A percentile compares a stretch with the other conserved stretches of the same genome.
Conservation (phyloP, 768 basidiomycete species). For the Pulveroboletus sp. region DNA sequence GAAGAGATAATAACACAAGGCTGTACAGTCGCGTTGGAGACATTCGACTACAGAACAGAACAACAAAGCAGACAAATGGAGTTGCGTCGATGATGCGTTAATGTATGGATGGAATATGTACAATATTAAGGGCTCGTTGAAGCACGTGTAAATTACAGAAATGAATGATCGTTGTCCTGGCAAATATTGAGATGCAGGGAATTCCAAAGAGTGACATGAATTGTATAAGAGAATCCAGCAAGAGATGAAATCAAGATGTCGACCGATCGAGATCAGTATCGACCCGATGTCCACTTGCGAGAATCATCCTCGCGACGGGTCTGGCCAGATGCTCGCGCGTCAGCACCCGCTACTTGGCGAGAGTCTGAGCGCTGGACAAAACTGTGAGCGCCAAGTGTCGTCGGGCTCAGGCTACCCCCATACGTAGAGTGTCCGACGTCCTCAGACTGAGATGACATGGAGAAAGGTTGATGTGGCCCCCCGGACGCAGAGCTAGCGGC, state of each 20-base stretch:
- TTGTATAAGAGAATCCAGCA: conserved; percentile 30
- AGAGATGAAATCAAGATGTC: conserved; percentile 33
- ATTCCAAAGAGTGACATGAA: conserved; percentile 33
- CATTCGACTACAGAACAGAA: conserved; percentile 22
- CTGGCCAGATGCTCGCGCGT: conserved; percentile 19
- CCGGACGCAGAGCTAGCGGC: conserved; percentile 41
- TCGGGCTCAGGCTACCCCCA: conserved; percentile 30
- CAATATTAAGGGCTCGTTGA: conserved; percentile 32
- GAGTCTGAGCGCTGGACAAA: conserved; percentile 42
- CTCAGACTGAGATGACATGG: conserved; percentile 34
- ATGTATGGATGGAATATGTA: conserved; percentile 32
- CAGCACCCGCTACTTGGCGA: conserved; percentile 32
- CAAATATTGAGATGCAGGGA: conserved; percentile 30
- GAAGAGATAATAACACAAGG: conserved; percentile 16
- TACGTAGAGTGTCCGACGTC: conserved; percentile 34
- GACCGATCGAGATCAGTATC: conserved; percentile 40
- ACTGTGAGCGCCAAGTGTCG: conserved; percentile 27
- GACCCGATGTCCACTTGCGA: conserved; percentile 45
- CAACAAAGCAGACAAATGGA: conserved; percentile 14
- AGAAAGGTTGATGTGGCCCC: conserved; percentile 47
- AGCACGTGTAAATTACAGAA: conserved; percentile 32
- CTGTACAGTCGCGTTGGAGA: conserved; percentile 21
- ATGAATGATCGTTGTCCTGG: conserved; percentile 36
- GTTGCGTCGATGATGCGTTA: conserved; percentile 27
- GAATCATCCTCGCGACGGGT: conserved; percentile 47